Evolutionary conservation across 768 basidiomycete genomes (phyloP).

Genomic region (Calvatia gigantea): DNA sequence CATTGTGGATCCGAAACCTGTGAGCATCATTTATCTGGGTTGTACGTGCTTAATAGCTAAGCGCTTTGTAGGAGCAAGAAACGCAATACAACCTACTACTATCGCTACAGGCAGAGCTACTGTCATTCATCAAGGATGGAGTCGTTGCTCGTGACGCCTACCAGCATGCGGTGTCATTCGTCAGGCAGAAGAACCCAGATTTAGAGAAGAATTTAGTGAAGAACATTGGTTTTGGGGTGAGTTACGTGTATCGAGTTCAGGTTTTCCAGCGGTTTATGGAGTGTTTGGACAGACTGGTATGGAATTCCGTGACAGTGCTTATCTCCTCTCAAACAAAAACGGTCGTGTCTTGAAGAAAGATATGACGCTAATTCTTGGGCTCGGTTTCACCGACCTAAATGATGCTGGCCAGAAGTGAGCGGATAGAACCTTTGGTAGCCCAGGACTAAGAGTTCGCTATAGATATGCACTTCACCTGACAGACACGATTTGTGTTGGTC

Average conservation of each 20-base stretch:
- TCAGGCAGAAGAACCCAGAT: conserved; percentile 77
- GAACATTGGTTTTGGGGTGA: conserved; percentile 85
- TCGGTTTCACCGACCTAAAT: conserved; percentile 82
- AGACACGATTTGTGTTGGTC: conserved; percentile 81
- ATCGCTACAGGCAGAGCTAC: conserved; percentile 71
- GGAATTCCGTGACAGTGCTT: conserved; percentile 89
- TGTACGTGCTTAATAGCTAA: conserved; percentile 11
- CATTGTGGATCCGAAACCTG: conserved; percentile 90
- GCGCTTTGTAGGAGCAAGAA: conserved; percentile 76
- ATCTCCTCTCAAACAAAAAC: conserved; percentile 82
- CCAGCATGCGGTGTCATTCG: conserved; percentile 61
- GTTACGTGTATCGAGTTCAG: conserved; percentile 21
- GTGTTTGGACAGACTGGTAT: conserved; percentile 71
- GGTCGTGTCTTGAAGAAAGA: conserved; percentile 61
- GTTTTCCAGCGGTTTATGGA: neutral
- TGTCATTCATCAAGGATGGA: conserved; percentile 78
- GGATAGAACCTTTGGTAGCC: neutral
- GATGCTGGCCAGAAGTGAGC: conserved; percentile 78
- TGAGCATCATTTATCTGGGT: conserved; percentile 26
- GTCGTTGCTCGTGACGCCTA: conserved; percentile 78
- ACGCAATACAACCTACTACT: conserved; percentile 77
- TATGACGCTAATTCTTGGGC: conserved; percentile 82
- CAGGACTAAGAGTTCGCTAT: conserved; percentile 7
- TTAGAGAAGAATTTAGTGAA: conserved; percentile 85
- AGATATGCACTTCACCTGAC: conserved; percentile 88